Base-by-base conservation (phyloP, 192 early-diverging fungal species). In the Mortierella antarctica region DNA sequence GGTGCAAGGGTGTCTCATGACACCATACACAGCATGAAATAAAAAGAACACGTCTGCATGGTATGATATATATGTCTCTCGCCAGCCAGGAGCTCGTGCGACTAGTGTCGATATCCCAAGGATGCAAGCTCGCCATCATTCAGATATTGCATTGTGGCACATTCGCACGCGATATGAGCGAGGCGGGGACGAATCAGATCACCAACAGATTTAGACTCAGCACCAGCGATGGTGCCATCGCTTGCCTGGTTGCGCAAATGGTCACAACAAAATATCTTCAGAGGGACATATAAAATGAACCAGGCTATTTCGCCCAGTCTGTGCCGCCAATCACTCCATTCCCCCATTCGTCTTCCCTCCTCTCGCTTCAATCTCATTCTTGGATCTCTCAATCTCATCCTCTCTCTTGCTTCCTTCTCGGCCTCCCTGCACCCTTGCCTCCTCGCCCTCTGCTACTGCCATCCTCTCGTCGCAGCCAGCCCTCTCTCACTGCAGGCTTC, bases 131-230 rank as follows among this genome's bases (percentile, higher is more conserved):
- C 31, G 31, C 31, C 31, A 31, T 31, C 31, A 31, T 31, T 31
- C 31, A 31, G 31, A 1, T 31, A 31, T 31, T 31, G 31, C 3
- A 31, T 31, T 31, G 31, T 31, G 31, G 31, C 31, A 31, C 52
- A 53, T 53, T 14, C 52, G 6, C 20, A 18, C 52, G 52, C 52
- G 7, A 20, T 20, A 14, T 58, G 5, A 17, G 53, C 14, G 14
- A 4, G 53, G 21, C n/a, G n/a, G 53, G 21, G 57, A 58, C 14
- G 42, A 59, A 59, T 57, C 39, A 59, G 14, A 42, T 17, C 54
- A 56, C n/a, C 20, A 56, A 20, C 12, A 20, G 54, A 56, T 56
- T 59, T 59, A 42, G 57, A 59, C 57, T 59, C 57, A 42, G 39
- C 40, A 8, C 13, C 8, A 41, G 57, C 39, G 42, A 59, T 59